Conservation (phyloP, 1,284 basidiomycete species). For the Rhodotorula sp. region DNA sequence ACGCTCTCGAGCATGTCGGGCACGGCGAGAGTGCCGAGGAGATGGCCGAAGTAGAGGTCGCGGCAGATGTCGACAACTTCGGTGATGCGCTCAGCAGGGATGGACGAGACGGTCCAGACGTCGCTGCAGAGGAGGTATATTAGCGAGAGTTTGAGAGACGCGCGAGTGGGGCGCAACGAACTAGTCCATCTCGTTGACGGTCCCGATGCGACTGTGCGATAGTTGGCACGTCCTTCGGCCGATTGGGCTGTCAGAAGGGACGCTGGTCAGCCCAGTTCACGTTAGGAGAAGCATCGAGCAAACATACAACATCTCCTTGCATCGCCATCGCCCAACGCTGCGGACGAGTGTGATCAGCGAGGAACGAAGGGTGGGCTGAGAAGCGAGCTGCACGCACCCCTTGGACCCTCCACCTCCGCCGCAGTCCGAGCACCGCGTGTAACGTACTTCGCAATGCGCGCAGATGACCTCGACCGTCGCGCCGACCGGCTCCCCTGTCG, state of each 20-base stretch:
- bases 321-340: constrained; percentile 36
- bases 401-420: constrained; percentile 36
- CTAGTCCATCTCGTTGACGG: constrained; percentile 35
- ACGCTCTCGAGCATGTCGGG: constrained; percentile 36
- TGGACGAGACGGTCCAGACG: constrained; percentile 12
- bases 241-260: neutral
- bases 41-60: constrained; percentile 20
- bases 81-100: neutral
- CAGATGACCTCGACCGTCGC: constrained; percentile 35
- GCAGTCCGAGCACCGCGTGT: constrained; percentile 35
- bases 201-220: constrained; percentile 25
- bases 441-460: constrained; percentile 29
- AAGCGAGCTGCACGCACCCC: constrained; percentile 17
- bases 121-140: constrained; percentile 3
- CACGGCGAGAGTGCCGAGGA: constrained; percentile 26
- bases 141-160: neutral
- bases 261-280: neutral
- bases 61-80: constrained; percentile 17
- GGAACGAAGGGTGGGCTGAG: neutral
- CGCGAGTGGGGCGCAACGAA: neutral
- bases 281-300: neutral
- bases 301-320: constrained; percentile 29
- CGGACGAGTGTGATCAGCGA: neutral
- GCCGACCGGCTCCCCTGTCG: constrained; percentile 19
- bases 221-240: constrained; percentile 30